These are phyloP conservation scores for Solanum dulcamara DNA, from an alignment of 257 asterid species.

Conservation along the genomic window DNA sequence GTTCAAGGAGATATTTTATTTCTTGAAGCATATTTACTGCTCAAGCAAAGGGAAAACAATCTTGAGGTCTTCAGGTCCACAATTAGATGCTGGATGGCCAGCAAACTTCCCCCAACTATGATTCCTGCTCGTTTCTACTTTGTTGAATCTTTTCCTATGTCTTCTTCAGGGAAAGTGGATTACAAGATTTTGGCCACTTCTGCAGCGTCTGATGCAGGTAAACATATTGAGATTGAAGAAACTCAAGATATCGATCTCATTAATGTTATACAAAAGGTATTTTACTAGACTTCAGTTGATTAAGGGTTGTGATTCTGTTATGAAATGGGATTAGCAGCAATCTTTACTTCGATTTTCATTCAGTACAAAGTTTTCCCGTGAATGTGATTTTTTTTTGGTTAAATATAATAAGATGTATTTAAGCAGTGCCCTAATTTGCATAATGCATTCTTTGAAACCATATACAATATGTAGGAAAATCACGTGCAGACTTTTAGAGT, in stretches of 20 bases:
- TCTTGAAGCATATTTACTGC: slow-evolving; percentile 71
- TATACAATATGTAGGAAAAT: not conserved
- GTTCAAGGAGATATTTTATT: slow-evolving; percentile 37
- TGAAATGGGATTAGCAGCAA: not conserved
- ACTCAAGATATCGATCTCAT: slow-evolving; percentile 36
- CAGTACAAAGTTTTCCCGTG: not conserved
- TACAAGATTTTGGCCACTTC: slow-evolving; percentile 47
- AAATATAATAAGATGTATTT: not conserved
- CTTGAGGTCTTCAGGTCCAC: slow-evolving; percentile 29
- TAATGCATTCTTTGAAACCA: not conserved
- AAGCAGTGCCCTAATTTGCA: not conserved
- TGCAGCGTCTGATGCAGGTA: slow-evolving; percentile 16
- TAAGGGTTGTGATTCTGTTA: not conserved
- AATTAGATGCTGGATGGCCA: slow-evolving; percentile 48
- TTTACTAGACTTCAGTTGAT: not conserved
- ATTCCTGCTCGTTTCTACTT: slow-evolving; percentile 52
- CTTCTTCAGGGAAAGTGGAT: slow-evolving; percentile 87
- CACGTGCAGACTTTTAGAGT: not conserved
- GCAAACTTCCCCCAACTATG: slow-evolving; percentile 62
- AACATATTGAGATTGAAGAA: slow-evolving; percentile 18
- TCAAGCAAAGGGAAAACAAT: slow-evolving; percentile 24
- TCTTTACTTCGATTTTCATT: not conserved
- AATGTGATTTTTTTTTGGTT: not conserved
- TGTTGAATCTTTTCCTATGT: slow-evolving; percentile 49
- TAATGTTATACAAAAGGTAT: slow-evolving; percentile 58